phyloP scores from a whole-genome alignment of 2,329 filamentous ascomycete genomes.

The Aureobasidium pullulans region DNA sequence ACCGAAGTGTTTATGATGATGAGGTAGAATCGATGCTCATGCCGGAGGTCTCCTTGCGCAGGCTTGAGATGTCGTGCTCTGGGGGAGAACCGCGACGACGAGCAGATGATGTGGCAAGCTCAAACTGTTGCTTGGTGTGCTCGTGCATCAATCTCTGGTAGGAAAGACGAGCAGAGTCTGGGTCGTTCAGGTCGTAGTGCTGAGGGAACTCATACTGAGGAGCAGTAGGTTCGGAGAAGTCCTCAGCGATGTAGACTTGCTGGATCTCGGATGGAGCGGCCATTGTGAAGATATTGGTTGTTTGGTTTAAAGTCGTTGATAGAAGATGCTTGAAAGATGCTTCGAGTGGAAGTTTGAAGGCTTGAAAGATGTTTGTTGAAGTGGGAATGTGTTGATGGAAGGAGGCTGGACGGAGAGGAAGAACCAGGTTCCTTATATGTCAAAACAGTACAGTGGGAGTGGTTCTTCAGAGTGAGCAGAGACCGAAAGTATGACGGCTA shows the following conservation, averaged over 20 bases:
- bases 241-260: conserved; percentile 31
- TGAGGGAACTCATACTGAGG: conserved; percentile 38
- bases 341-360: neutral
- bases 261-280: conserved; percentile 21
- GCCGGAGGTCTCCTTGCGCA: conserved; percentile 21
- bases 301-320: neutral
- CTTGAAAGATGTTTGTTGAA: neutral
- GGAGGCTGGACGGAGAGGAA: neutral
- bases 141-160: conserved; percentile 45
- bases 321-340: neutral
- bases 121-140: conserved; percentile 43
- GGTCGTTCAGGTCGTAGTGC: conserved; percentile 36
- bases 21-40: conserved; percentile 23
- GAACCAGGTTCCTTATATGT: conserved; percentile 7
- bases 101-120: conserved; percentile 38
- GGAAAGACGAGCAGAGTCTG: conserved; percentile 32
- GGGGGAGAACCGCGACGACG: conserved; percentile 31
- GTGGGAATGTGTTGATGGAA: neutral
- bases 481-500: conserved; percentile 1
- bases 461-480: neutral
- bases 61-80: conserved; percentile 16
- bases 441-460: neutral
- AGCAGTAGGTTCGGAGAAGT: conserved; percentile 34
- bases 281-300: conserved; percentile 17
- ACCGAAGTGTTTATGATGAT: conserved; percentile 15